Percentiles rank a stretch among this genome's conserved stretches.
Evolutionary conservation across 106 monocot genomes (phyloP).

Genomic region (Phalaenopsis equestris): DNA sequence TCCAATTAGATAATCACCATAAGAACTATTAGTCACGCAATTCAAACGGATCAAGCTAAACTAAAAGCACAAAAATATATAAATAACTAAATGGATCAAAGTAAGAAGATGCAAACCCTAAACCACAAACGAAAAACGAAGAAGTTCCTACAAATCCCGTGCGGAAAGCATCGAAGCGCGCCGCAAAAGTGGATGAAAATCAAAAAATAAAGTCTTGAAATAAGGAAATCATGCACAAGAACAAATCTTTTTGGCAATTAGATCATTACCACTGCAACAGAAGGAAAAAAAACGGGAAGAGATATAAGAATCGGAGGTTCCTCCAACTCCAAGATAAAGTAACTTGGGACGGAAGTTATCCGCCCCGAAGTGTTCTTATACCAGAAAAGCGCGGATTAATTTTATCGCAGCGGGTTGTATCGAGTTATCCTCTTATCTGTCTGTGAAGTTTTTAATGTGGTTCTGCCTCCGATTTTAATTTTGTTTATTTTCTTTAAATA

Average conservation of each 20-base stretch:
- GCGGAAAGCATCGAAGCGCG: background rate
- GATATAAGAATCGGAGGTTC: background rate
- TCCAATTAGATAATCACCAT: background rate
- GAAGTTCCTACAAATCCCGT: background rate
- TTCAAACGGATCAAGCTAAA: background rate
- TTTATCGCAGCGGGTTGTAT: background rate
- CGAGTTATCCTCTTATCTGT: background rate
- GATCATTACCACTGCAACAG: constrained; percentile 2
- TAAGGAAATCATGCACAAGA: background rate
- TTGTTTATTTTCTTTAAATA: too few relatives aligned
- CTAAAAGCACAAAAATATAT: background rate
- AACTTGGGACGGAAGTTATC: constrained; percentile 1
- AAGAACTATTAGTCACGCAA: background rate
- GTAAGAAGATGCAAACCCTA: background rate
- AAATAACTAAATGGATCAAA: background rate
- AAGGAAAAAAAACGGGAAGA: background rate
- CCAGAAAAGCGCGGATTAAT: background rate
- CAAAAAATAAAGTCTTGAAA: background rate
- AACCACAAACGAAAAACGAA: background rate
- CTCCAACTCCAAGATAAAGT: background rate
- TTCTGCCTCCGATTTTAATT: too few relatives aligned
- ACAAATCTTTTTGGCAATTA: background rate
- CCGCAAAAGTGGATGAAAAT: background rate
- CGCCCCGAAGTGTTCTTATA: background rate
- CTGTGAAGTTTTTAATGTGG: too few relatives aligned